Base-by-base conservation (phyloP, 371 early-diverging fungal genomes). In the Blakeslea trispora region DNA sequence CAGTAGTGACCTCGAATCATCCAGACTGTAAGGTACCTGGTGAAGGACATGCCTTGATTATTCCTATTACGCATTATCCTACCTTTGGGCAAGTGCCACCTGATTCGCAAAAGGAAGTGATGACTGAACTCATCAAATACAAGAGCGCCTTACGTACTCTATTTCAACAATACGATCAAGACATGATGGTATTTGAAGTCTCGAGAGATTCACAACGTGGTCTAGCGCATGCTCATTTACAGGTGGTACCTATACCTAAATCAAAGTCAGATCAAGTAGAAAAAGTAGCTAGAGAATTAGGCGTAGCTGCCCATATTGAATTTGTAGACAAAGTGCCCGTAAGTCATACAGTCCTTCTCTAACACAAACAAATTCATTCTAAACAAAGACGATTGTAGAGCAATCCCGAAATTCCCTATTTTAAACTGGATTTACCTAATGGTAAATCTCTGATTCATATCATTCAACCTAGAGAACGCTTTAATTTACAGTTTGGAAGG, bases 401-500 rank as follows among this genome's bases (percentile, higher is more conserved):
- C 34, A 57, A 71, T 39, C 67, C 66, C 1, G 55, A 69, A 13
- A 61, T 62, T 22, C 75, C 77, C 14, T 91, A 78, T 61, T 82
- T 89, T 50, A 81, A 84, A 51, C 68, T 93, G 32, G 88, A 89
- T 32, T 46, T 90, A 6, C 86, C 87, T 1, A 71, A 77, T 54
- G 79, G 77, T 9, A 73, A 66, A 43, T 43, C 61, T 13, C 53
- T 84, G 21, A 70, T 79, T 3, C 77, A 83, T 59, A 50, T 72
- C 5, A 64, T 86, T 31, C 64, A 71, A 15, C 67, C 72, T 2
- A 57, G 63, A 17, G 81, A 61, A 61, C 64, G 72, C 40, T 82
- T 91, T 55, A 86, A 91, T 64, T 55, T 86, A 28, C 88, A 90
- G 62, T 87, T 89, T 66, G 89, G 90, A 67, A 68, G 88, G 84